These are phyloP conservation scores for Amanita exitialis DNA, from an alignment of 768 basidiomycete genomes.

Conservation along the genomic window DNA sequence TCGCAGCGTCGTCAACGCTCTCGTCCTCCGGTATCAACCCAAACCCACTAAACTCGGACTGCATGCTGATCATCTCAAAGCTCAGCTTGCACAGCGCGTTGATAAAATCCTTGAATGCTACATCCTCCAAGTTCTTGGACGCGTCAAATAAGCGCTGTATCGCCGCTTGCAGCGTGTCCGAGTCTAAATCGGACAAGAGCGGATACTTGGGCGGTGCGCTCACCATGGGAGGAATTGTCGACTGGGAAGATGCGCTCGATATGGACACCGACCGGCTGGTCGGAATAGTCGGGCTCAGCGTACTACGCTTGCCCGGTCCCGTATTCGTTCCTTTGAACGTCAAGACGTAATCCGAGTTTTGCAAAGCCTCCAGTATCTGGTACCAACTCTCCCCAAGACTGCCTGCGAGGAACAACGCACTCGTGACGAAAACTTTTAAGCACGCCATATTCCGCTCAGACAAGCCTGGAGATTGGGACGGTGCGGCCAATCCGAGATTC, in stretches of 20 bases:
- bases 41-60: conserved; percentile 34
- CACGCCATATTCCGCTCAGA: conserved; percentile 90
- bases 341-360: conserved; percentile 92
- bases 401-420: conserved; percentile 74
- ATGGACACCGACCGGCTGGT: conserved; percentile 30
- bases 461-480: conserved; percentile 56
- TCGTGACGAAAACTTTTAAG: conserved; percentile 69
- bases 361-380: conserved; percentile 78
- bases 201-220: conserved; percentile 34
- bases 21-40: conserved; percentile 23
- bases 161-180: conserved; percentile 59
- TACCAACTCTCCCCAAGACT: conserved; percentile 91
- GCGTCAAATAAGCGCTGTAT: conserved; percentile 85
- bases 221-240: not conserved
- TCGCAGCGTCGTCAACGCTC: conserved; percentile 27
- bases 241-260: conserved; percentile 10
- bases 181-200: conserved; percentile 62
- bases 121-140: conserved; percentile 75
- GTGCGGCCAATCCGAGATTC: conserved; percentile 49
- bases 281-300: conserved; percentile 22
- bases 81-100: conserved; percentile 78
- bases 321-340: conserved; percentile 41
- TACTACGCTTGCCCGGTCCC: conserved; percentile 20
- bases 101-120: conserved; percentile 69
- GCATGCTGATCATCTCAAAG: conserved; percentile 89